phyloP scores from a whole-genome alignment of 2,329 filamentous ascomycete species.

The Penicillium sp. region DNA sequence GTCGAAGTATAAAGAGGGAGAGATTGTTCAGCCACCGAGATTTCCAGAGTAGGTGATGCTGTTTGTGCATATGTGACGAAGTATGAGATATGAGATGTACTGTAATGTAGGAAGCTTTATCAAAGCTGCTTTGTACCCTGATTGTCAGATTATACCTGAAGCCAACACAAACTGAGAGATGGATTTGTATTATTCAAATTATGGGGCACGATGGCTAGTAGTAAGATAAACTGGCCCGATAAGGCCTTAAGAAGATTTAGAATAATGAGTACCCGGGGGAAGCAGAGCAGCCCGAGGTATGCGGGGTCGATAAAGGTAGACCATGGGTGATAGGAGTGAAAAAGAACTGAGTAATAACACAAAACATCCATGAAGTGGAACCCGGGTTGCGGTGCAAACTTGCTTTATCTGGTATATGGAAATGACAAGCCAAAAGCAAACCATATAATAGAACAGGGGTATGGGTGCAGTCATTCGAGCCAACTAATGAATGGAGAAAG shows the following conservation, averaged over 20 bases:
- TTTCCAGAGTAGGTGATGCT: conserved; percentile 36
- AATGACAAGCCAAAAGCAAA: conserved; percentile 5
- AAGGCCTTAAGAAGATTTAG: conserved; percentile 19
- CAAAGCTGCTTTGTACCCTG: background rate
- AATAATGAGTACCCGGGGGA: background rate
- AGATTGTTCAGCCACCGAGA: conserved; percentile 48
- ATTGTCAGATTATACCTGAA: background rate
- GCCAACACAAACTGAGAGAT: background rate
- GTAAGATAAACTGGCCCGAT: conserved; percentile 8
- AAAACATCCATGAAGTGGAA: conserved; percentile 9
- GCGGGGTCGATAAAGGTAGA: conserved; percentile 14
- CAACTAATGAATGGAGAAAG: conserved; percentile 11
- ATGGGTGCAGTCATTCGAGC: conserved; percentile 11
- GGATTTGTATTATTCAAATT: conserved; percentile 12
- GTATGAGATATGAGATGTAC: conserved; percentile 1
- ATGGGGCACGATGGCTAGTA: conserved; percentile 12
- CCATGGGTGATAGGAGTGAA: conserved; percentile 3
- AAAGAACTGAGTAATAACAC: conserved; percentile 14
- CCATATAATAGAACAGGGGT: conserved; percentile 11
- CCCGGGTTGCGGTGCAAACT: conserved; percentile 9
- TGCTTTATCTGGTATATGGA: conserved; percentile 15
- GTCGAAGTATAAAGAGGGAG: conserved; percentile 44
- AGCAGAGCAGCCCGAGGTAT: conserved; percentile 2
- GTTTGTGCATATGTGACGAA: background rate
- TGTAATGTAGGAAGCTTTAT: background rate